phyloP scores from a whole-genome alignment of 2,329 filamentous ascomycete species.

The Xylariomycetidae sp. region DNA sequence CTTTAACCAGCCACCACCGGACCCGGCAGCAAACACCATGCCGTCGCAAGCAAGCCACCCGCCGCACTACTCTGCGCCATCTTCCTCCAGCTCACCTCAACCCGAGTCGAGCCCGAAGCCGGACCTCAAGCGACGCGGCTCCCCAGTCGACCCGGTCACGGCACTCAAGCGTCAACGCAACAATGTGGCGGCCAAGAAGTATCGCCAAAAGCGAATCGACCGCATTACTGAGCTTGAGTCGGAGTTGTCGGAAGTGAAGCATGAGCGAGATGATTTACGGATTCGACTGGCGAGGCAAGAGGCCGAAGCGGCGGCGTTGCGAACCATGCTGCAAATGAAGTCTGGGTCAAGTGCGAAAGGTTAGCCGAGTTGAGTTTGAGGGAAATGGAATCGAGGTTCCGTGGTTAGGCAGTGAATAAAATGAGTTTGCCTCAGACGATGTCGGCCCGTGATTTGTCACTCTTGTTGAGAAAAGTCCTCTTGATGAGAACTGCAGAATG shows the following conservation, averaged over 20 bases:
- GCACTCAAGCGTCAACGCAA: constrained; percentile 58
- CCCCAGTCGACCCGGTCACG: constrained; percentile 24
- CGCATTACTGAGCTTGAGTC: constrained; percentile 57
- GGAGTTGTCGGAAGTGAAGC: constrained; percentile 50
- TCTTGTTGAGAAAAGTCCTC: too few species aligned
- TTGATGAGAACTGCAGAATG: constrained; percentile 13
- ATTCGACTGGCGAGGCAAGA: constrained; percentile 58
- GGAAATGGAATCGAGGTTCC: too few species aligned
- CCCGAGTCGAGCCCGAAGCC: constrained; percentile 19
- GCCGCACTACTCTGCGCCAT: constrained; percentile 11
- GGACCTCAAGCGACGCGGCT: constrained; percentile 23
- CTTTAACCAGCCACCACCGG: constrained; percentile 15
- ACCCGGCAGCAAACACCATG: constrained; percentile 8
- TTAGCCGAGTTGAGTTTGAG: too few species aligned
- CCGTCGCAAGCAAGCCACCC: constrained; percentile 7
- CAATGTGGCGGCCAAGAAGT: constrained; percentile 65
- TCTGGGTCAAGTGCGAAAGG: constrained; percentile 18
- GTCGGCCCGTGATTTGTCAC: constrained; percentile 25
- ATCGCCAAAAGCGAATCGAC: constrained; percentile 64
- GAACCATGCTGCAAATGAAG: constrained; percentile 39
- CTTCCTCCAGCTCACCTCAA: constrained; percentile 13
- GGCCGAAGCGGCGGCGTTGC: constrained; percentile 57
- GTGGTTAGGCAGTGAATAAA: constrained; percentile 11
- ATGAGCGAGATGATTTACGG: constrained; percentile 58
- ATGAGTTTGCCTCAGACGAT: constrained; percentile 23